Evolutionary conservation across 1,284 basidiomycete species (phyloP).

Genomic region (Chalciporus piperatoides): DNA sequence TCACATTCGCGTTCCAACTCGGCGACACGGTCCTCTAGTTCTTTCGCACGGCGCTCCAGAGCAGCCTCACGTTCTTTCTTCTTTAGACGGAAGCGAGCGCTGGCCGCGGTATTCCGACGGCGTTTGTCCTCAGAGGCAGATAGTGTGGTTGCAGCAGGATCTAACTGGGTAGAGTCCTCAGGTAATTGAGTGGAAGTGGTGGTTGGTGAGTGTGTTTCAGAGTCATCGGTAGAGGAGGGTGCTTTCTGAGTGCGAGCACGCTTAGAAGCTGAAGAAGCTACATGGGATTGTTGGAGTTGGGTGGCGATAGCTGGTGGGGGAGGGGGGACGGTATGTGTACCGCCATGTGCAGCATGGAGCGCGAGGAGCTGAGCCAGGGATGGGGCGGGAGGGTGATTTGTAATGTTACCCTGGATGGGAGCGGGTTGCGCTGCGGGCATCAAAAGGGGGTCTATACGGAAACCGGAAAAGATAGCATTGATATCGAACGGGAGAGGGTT

Average conservation of each 20-base stretch:
- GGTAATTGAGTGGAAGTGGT: slow-evolving; percentile 29
- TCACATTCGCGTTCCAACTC: slow-evolving; percentile 92
- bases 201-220: slow-evolving; percentile 39
- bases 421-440: slow-evolving; percentile 24
- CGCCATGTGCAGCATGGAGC: slow-evolving; percentile 42
- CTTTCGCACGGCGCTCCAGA: slow-evolving; percentile 85
- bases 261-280: slow-evolving; percentile 15
- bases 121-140: slow-evolving; percentile 84
- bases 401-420: slow-evolving; percentile 10
- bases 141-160: slow-evolving; percentile 27
- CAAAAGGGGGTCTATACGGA: slow-evolving; percentile 58
- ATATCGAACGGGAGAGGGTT: slow-evolving; percentile 46
- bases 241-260: slow-evolving; percentile 25
- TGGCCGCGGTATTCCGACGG: slow-evolving; percentile 92
- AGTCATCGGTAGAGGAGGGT: slow-evolving; percentile 35
- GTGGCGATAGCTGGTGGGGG: slow-evolving; percentile 17
- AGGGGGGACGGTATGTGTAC: slow-evolving; percentile 18
- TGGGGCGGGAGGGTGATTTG: slow-evolving; percentile 34
- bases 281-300: slow-evolving; percentile 13
- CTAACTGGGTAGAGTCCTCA: slow-evolving; percentile 31
- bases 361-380: slow-evolving; percentile 66
- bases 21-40: slow-evolving; percentile 79
- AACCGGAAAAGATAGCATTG: slow-evolving; percentile 52
- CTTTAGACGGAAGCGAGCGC: slow-evolving; percentile 96
- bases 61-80: slow-evolving; percentile 98